Percentiles rank a stretch among this genome's conserved stretches.
Conservation (phyloP, 1,284 basidiomycete genomes). For the Tilletia walkeri region DNA sequence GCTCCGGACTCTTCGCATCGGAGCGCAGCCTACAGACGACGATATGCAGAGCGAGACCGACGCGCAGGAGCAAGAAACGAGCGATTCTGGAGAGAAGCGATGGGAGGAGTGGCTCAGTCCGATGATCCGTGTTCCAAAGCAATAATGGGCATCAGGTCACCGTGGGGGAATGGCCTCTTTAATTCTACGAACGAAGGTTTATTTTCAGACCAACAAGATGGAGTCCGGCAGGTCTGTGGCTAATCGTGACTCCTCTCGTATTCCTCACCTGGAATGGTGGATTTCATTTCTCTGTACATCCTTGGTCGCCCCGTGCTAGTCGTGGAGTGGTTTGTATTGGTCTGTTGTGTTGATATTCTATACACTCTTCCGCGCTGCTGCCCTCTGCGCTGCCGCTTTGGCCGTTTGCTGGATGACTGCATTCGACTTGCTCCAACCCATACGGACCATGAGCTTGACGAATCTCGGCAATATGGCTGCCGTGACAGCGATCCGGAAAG, state of each 20-base stretch:
- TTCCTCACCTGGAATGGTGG: too few species aligned
- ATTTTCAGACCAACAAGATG: too few species aligned
- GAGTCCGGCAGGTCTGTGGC: too few species aligned
- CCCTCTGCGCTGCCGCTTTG: conserved; percentile 4
- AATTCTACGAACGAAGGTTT: too few species aligned
- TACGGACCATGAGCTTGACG: conserved; percentile 71
- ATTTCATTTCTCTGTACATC: too few species aligned
- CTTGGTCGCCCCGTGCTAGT: too few species aligned
- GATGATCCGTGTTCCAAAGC: not conserved
- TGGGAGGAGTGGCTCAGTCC: conserved; percentile 15
- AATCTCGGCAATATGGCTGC: conserved; percentile 80
- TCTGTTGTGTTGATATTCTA: too few species aligned
- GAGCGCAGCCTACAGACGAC: not conserved
- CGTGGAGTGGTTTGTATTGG: too few species aligned
- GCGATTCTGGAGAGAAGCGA: not conserved
- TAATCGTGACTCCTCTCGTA: too few species aligned
- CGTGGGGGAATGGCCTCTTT: too few species aligned
- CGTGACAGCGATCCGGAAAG: conserved; percentile 82
- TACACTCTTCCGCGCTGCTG: conserved; percentile 3
- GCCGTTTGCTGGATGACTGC: conserved; percentile 17
- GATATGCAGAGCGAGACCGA: conserved; percentile 11
- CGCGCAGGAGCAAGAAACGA: not conserved
- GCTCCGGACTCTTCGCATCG: conserved; percentile 6
- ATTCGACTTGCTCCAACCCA: conserved; percentile 59
- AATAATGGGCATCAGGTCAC: too few species aligned